These are phyloP conservation scores for Ascochyta viciae-villosae DNA, from an alignment of 2,329 filamentous ascomycete genomes.

Conservation along the genomic window DNA sequence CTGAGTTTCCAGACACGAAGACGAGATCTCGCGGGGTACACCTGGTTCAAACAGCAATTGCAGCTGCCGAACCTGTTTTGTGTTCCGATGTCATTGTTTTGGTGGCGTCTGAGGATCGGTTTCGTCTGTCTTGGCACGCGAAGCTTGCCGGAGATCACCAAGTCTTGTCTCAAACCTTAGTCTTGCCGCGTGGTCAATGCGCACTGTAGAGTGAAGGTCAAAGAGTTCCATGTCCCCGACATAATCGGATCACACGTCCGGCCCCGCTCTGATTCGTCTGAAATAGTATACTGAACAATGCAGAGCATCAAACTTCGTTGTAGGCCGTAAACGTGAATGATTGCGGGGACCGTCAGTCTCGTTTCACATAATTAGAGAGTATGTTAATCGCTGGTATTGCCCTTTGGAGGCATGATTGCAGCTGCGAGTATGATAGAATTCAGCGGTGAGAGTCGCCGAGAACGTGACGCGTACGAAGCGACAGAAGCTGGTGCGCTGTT, in stretches of 20 bases:
- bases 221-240: not conserved
- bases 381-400: not conserved
- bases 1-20: conserved; percentile 16
- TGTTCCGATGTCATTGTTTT: conserved; percentile 38
- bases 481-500: not conserved
- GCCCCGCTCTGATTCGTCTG: not conserved
- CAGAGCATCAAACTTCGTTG: not conserved
- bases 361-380: conserved; percentile 1
- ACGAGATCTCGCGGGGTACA: conserved; percentile 17
- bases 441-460: not conserved
- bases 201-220: not conserved
- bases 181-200: conserved; percentile 9
- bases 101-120: conserved; percentile 40
- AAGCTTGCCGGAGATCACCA: conserved; percentile 34
- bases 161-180: conserved; percentile 28
- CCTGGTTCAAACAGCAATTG: conserved; percentile 6
- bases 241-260: not conserved
- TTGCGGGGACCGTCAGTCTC: not conserved
- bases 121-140: conserved; percentile 40
- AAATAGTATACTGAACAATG: conserved; percentile 1
- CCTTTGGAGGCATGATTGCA: not conserved
- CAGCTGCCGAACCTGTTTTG: conserved; percentile 30
- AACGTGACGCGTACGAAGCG: not conserved
- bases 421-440: not conserved
- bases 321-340: not conserved